Evolutionary conservation across 2,329 filamentous ascomycete species (phyloP).

Genomic region (Botrytis elliptica): DNA sequence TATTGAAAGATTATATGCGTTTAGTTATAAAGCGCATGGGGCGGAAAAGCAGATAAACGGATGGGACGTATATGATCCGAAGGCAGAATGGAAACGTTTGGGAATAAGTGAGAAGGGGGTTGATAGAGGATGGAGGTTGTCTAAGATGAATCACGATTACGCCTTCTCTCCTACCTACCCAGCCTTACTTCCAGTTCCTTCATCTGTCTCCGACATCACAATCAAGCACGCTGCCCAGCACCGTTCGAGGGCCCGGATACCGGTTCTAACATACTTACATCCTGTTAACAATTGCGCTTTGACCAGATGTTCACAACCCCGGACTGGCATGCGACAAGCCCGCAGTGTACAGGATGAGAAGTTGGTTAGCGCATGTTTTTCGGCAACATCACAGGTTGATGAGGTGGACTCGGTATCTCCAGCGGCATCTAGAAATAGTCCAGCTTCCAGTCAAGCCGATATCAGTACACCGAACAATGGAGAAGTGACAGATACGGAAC

Average conservation of each 20-base stretch:
- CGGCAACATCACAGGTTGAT: slow-evolving; percentile 49
- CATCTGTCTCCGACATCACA: slow-evolving; percentile 91
- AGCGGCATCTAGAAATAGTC: slow-evolving; percentile 40
- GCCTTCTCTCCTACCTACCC: slow-evolving; percentile 92
- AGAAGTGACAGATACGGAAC: slow-evolving; percentile 62
- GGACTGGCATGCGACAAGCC: slow-evolving; percentile 81
- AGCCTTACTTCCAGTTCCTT: slow-evolving; percentile 77
- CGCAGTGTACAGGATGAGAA: slow-evolving; percentile 95
- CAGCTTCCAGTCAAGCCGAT: slow-evolving; percentile 53
- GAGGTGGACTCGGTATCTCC: slow-evolving; percentile 33
- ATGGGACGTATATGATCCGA: slow-evolving; percentile 82
- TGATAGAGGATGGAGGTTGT: slow-evolving; percentile 72
- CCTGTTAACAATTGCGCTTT: slow-evolving; percentile 96
- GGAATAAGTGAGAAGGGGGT: slow-evolving; percentile 79
- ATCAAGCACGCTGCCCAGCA: slow-evolving; percentile 90
- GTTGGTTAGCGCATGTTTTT: slow-evolving; percentile 88
- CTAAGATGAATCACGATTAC: slow-evolving; percentile 86
- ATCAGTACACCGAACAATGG: slow-evolving; percentile 37
- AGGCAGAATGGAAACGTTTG: slow-evolving; percentile 81
- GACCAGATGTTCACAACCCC: slow-evolving; percentile 88
- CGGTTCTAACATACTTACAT: slow-evolving; percentile 90
- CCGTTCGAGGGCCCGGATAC: slow-evolving; percentile 84
- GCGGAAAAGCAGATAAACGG: slow-evolving; percentile 74
- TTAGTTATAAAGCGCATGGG: slow-evolving; percentile 74
- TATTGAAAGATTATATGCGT: slow-evolving; percentile 89